These are phyloP conservation scores for Penicillium sp. DNA, from an alignment of 2,329 filamentous ascomycete genomes.

Conservation along the genomic window DNA sequence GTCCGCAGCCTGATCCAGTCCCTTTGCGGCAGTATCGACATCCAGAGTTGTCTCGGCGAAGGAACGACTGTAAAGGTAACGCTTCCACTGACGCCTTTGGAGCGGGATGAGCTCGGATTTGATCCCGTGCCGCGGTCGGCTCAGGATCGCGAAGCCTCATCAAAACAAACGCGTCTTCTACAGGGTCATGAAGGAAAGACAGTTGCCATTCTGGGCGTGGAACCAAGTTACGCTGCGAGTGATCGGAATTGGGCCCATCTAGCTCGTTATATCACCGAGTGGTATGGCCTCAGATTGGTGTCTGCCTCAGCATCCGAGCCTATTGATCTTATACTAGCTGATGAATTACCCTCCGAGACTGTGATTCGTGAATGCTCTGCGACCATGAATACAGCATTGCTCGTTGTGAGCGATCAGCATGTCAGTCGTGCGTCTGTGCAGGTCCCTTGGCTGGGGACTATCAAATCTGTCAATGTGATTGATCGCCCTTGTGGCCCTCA, in stretches of 20 bases:
- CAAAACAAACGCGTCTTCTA: not conserved
- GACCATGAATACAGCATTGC: not conserved
- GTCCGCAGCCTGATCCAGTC: conserved; percentile 44
- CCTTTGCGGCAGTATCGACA: conserved; percentile 8
- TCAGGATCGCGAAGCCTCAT: not conserved
- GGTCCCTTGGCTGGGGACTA: not conserved
- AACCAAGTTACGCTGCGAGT: not conserved
- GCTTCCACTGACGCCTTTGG: not conserved
- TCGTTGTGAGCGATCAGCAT: not conserved
- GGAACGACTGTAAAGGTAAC: not conserved
- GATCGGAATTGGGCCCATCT: not conserved
- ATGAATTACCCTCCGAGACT: not conserved
- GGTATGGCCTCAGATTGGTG: not conserved
- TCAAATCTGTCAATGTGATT: conserved; percentile 10
- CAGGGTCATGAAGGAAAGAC: not conserved
- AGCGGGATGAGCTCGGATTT: not conserved
- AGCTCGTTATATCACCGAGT: not conserved
- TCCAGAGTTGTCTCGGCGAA: conserved; percentile 5
- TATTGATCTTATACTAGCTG: not conserved
- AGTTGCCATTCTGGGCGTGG: not conserved
- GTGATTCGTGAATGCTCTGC: conserved; percentile 9
- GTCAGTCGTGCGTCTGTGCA: not conserved
- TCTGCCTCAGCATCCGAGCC: not conserved
- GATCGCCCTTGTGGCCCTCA: conserved; percentile 39
- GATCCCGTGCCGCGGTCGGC: not conserved